Evolutionary conservation across 352 stramenopile species (phyloP).

Genomic region (Pilasporangium apinafurcum): DNA sequence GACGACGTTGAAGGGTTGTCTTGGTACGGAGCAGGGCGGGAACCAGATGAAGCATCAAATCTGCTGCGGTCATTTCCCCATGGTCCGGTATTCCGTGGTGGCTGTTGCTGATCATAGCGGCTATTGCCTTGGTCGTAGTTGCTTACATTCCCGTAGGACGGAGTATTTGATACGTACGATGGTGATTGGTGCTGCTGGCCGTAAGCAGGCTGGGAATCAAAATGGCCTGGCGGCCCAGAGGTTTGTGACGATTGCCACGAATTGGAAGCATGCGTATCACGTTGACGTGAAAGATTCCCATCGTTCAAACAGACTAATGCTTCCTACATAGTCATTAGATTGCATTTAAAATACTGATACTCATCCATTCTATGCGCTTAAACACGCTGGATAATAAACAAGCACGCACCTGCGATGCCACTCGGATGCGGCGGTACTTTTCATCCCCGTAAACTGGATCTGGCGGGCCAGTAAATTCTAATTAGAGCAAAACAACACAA

Average conservation of each 20-base stretch:
- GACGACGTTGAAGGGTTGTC: slow-evolving; percentile 29
- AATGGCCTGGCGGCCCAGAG: background rate
- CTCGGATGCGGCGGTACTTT: slow-evolving; percentile 79
- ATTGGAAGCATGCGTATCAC: slow-evolving; percentile 22
- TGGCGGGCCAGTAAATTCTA: slow-evolving; percentile 69
- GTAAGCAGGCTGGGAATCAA: no score
- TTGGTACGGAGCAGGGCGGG: slow-evolving; percentile 55
- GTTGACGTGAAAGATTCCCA: slow-evolving; percentile 43
- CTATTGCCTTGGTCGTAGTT: slow-evolving; percentile 10
- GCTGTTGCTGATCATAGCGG: slow-evolving; percentile 1
- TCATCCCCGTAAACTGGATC: slow-evolving; percentile 80
- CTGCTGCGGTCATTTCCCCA: slow-evolving; percentile 30
- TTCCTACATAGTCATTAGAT: slow-evolving; percentile 38
- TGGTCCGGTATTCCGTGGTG: slow-evolving; percentile 12
- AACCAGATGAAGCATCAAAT: slow-evolving; percentile 9
- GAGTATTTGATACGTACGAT: slow-evolving; percentile 1
- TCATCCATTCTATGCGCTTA: background rate
- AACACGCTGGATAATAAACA: background rate
- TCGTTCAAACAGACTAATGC: slow-evolving; percentile 75
- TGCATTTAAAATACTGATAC: no score
- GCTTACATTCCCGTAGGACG: slow-evolving; percentile 3
- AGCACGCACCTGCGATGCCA: slow-evolving; percentile 49
- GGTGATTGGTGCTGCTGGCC: slow-evolving; percentile 6
- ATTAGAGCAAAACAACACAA: slow-evolving; percentile 1
- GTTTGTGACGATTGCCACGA: slow-evolving; percentile 12